Evolutionary conservation across 2,329 filamentous ascomycete species (phyloP).

Genomic region (Apiospora kogelbergensis): DNA sequence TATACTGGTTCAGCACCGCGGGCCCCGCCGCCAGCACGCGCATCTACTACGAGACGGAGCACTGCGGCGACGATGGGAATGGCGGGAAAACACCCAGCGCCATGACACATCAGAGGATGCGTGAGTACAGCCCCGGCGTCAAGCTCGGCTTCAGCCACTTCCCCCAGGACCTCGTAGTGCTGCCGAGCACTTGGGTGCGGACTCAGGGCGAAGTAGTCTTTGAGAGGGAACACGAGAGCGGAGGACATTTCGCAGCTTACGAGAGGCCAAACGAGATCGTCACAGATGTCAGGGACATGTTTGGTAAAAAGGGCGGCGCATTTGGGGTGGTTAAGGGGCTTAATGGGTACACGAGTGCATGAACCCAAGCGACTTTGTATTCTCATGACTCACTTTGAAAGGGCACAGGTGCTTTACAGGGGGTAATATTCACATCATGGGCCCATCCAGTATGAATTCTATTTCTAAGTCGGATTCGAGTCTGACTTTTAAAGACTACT

Average conservation of each 20-base stretch:
- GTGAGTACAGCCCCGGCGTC: slow-evolving; percentile 34
- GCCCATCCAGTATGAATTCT: not conserved
- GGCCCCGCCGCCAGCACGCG: slow-evolving; percentile 65
- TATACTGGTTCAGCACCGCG: slow-evolving; percentile 71
- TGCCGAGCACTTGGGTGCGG: slow-evolving; percentile 56
- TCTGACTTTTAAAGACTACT: not conserved
- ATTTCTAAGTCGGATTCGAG: not conserved
- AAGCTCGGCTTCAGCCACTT: slow-evolving; percentile 50
- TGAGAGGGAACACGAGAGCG: slow-evolving; percentile 47
- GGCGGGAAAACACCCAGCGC: slow-evolving; percentile 19
- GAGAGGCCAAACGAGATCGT: slow-evolving; percentile 55
- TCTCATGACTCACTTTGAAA: not conserved
- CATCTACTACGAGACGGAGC: slow-evolving; percentile 71
- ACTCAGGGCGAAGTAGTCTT: slow-evolving; percentile 62
- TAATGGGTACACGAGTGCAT: slow-evolving; percentile 22
- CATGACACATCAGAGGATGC: slow-evolving; percentile 16
- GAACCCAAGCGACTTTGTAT: not conserved
- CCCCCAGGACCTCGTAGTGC: slow-evolving; percentile 55
- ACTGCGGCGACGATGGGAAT: slow-evolving; percentile 31
- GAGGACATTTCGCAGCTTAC: slow-evolving; percentile 63
- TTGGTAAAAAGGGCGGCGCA: slow-evolving; percentile 50
- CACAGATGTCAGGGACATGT: slow-evolving; percentile 57
- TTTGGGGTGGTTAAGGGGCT: slow-evolving; percentile 32
- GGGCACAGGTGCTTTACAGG: too few species aligned
- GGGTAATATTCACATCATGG: not conserved